Evolutionary conservation across 169 alveolate species (phyloP).

Genomic region (Plasmodium malariae): DNA sequence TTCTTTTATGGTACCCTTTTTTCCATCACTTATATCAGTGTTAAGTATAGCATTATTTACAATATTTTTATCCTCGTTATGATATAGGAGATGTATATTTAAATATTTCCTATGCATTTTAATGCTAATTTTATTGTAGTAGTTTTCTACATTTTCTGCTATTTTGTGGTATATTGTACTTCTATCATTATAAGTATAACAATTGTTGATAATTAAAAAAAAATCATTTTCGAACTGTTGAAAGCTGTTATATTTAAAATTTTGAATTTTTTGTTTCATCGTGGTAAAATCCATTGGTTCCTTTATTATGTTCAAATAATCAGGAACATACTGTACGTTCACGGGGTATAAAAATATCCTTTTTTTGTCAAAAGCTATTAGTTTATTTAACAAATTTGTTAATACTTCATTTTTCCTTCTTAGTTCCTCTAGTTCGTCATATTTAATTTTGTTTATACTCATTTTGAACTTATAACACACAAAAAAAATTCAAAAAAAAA

Average conservation of each 20-base stretch:
- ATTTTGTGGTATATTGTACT: conserved; percentile 84
- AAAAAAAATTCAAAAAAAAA: background rate
- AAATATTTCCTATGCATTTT: conserved; percentile 51
- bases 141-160: conserved; percentile 51
- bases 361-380: conserved; percentile 84
- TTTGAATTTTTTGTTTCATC: conserved; percentile 86
- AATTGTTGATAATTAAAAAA: conserved; percentile 90
- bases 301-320: conserved; percentile 92
- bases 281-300: conserved; percentile 95
- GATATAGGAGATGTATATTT: conserved; percentile 47
- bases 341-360: conserved; percentile 92
- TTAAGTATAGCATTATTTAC: conserved; percentile 16
- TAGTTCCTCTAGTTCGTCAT: conserved; percentile 63
- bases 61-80: conserved; percentile 50
- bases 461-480: conserved; percentile 8
- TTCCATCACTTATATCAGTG: conserved; percentile 1
- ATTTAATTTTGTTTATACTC: conserved; percentile 57
- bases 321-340: conserved; percentile 91
- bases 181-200: conserved; percentile 90
- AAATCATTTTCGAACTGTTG: conserved; percentile 91
- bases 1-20: conserved; percentile 24
- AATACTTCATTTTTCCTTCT: conserved; percentile 69
- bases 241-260: conserved; percentile 86
- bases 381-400: conserved; percentile 80
- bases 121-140: conserved; percentile 36